Conservation (phyloP, 139 green algal species). For the Chlorella sp. region DNA sequence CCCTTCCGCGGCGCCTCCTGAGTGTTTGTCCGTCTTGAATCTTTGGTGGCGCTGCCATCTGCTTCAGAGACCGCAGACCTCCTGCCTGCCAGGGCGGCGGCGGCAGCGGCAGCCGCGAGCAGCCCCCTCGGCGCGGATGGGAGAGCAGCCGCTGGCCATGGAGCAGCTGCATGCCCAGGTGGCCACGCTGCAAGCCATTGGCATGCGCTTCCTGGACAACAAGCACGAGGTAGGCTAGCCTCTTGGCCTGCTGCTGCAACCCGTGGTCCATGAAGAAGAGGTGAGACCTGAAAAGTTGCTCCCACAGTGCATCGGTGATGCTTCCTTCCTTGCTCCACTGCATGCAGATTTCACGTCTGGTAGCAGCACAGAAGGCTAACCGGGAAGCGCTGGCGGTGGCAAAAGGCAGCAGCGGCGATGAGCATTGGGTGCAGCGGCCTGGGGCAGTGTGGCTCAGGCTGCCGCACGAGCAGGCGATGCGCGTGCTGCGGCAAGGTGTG, state of each 20-base stretch:
- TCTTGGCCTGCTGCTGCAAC: not conserved
- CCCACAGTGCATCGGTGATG: not conserved
- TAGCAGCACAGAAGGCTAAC: not conserved
- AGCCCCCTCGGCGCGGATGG: not conserved
- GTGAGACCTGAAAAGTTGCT: too few relatives aligned
- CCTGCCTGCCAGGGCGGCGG: too few relatives aligned
- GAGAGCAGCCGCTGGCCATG: not conserved
- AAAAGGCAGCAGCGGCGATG: not conserved
- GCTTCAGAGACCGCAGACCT: too few relatives aligned
- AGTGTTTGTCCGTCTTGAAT: too few relatives aligned
- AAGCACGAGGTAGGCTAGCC: not conserved
- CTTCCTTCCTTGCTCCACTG: not conserved
- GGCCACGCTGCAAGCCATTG: not conserved
- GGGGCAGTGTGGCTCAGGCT: conserved; percentile 2
- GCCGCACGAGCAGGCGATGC: not conserved
- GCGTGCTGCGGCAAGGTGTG: not conserved
- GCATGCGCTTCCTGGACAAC: not conserved
- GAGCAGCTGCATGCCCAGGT: not conserved
- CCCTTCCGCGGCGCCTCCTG: too few relatives aligned
- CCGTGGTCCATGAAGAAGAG: too few relatives aligned
- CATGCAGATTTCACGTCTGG: not conserved
- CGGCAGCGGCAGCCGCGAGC: too few relatives aligned
- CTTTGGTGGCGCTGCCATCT: too few relatives aligned
- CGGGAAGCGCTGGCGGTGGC: not conserved
- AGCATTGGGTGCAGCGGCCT: not conserved